Evolutionary conservation across 495 filamentous ascomycete genomes (phyloP), one percentile per base, ranked within the genome.

Genomic region (Parachaetomium inaequale): DNA sequence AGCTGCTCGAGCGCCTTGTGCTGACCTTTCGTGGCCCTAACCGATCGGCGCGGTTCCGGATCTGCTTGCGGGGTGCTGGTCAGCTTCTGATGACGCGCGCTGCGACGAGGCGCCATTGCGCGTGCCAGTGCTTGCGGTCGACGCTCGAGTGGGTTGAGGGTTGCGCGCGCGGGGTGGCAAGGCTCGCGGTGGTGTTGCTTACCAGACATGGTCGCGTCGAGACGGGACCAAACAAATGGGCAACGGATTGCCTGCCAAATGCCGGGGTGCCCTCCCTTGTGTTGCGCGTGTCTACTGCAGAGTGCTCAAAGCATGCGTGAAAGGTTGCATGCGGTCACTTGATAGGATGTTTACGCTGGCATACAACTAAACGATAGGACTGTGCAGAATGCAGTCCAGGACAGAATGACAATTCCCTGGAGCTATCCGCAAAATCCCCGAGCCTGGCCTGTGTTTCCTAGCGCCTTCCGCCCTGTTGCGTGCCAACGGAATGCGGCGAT

Each of bases 11-110:
- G 83, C 63, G 88, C 88, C 72, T 95, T 96, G 77, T 98, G 92
- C 67, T 96, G 91, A 70, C 94, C 94, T 71, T 97, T 97, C 49
- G 93, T 98, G 65, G 93, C 90, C 65, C 94, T 88, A 53, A 92
- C 92, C 17, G 94, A 97, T 70, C 95, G 88, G 76, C 94, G 87
- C 59, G 92, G 88, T 82, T 96, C 93, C 56, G 90, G 89, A 64
- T 81, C 79, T 71, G 65, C 56, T 26, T 50, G 23, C 40, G 53
- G 29, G 23, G 36, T 45, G 23, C 5, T 54, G 56, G 63, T 74
- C 59, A 74, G 72, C 65, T 63, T 26, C 23, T 55, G 58, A 6
- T 50, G 55, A 19, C 54, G 47, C 58, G 8, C 42, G 57, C 55
- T 46, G 43, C 42, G 57, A 47, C 51, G 38, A 5, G 63, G 46